phyloP scores from a whole-genome alignment of 495 filamentous ascomycete species.

The Tuber calosporum region DNA sequence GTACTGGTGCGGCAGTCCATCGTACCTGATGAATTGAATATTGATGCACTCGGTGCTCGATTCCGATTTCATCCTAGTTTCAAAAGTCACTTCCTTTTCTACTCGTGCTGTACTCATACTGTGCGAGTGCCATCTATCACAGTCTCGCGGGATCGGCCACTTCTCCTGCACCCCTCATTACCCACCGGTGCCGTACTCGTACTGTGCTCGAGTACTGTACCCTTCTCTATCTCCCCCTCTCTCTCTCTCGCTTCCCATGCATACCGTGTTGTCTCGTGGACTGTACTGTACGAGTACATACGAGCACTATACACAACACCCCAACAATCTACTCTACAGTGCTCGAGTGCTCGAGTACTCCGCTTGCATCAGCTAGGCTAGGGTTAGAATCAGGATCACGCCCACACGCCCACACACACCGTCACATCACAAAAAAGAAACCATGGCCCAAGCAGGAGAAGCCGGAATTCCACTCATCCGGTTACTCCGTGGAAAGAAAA shows the following conservation, averaged over 20 bases:
- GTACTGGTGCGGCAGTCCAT: background rate
- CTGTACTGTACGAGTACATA: background rate
- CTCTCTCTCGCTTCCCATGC: background rate
- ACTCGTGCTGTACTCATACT: no score
- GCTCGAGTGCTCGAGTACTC: no score
- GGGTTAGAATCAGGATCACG: background rate
- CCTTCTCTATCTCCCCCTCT: background rate
- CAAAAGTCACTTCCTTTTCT: background rate
- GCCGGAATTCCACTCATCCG: background rate
- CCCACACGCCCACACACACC: background rate
- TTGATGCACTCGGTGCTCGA: background rate
- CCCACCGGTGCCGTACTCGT: no score
- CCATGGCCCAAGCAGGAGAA: background rate
- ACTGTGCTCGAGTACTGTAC: background rate
- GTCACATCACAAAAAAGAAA: conserved; percentile 4
- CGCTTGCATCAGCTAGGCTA: background rate
- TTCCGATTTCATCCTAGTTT: background rate
- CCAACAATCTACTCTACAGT: background rate
- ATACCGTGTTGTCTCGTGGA: background rate
- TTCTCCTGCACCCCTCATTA: background rate
- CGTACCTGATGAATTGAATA: no score
- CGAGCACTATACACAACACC: background rate
- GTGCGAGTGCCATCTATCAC: background rate
- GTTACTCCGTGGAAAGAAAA: background rate
- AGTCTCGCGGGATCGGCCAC: background rate